These are phyloP conservation scores for Waltiozyma sp. DNA, from an alignment of 1,139 yeast species.

Conservation along the genomic window DNA sequence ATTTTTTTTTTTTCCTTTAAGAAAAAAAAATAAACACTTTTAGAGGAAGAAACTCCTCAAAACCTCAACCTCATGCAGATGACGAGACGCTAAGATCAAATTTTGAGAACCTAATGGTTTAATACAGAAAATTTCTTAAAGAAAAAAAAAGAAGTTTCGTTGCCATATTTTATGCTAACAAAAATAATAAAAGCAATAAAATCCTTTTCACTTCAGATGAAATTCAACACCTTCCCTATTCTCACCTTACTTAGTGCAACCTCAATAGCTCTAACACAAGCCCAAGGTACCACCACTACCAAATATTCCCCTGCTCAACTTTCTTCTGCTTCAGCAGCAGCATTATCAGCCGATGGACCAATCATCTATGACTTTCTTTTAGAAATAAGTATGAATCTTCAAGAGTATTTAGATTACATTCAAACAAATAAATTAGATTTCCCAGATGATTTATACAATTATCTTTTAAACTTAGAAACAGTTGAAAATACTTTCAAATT, in stretches of 20 bases:
- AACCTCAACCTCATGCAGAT: too few species aligned
- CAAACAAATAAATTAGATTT: constrained; percentile 19
- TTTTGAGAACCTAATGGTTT: too few species aligned
- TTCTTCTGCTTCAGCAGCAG: constrained; percentile 14
- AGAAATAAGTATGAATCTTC: constrained; percentile 20
- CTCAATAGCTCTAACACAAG: not conserved
- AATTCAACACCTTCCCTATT: not conserved
- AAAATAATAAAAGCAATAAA: too few species aligned
- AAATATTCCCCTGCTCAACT: constrained; percentile 4
- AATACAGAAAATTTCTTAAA: too few species aligned
- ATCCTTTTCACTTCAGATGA: too few species aligned
- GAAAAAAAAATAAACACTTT: too few species aligned
- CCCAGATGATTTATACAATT: constrained; percentile 23
- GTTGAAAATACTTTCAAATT: constrained; percentile 17
- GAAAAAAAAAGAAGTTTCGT: too few species aligned
- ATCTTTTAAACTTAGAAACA: constrained; percentile 17
- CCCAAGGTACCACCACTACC: constrained; percentile 7
- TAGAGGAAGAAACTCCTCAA: too few species aligned
- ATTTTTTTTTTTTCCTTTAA: too few species aligned
- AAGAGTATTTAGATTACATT: constrained; percentile 23
- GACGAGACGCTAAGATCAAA: too few species aligned
- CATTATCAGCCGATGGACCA: constrained; percentile 14
- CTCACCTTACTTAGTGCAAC: not conserved
- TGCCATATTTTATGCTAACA: too few species aligned
- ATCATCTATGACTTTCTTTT: constrained; percentile 19